Percentiles rank a stretch among this genome's conserved stretches.
These are phyloP conservation scores for Pigoraptor vietnamica DNA, from an alignment of 78 protist species.

Conservation along the genomic window DNA sequence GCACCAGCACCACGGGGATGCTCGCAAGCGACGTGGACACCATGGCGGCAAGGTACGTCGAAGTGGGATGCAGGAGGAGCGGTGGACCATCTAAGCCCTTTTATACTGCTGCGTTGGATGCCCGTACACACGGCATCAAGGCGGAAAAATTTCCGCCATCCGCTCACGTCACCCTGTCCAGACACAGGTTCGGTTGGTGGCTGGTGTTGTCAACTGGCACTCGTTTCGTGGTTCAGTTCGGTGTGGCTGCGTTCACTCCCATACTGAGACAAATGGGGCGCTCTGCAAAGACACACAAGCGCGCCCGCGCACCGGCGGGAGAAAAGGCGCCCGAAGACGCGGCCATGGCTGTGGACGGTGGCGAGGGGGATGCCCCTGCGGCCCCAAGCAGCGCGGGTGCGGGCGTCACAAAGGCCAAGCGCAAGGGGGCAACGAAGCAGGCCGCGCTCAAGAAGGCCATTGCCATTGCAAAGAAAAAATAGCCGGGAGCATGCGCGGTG, in stretches of 20 bases:
- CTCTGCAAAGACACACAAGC: not conserved
- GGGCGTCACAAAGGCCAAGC: not conserved
- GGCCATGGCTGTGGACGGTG: not conserved
- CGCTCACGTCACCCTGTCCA: too few species aligned
- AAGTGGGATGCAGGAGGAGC: too few species aligned
- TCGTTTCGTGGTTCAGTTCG: not conserved
- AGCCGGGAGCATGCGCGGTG: not conserved
- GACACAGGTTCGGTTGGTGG: too few species aligned
- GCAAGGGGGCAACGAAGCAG: not conserved
- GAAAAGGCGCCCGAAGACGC: not conserved
- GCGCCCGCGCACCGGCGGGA: too few species aligned
- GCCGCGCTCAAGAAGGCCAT: not conserved
- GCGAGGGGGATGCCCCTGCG: not conserved
- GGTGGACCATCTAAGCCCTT: too few species aligned
- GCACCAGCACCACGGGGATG: not conserved
- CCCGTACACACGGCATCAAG: too few species aligned
- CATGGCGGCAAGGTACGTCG: too few species aligned
- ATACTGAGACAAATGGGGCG: not conserved
- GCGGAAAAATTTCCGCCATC: too few species aligned
- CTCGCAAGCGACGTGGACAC: not conserved
- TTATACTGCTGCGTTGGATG: too few species aligned
- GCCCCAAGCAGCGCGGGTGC: too few species aligned
- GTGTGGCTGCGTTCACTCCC: not conserved
- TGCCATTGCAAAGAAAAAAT: not conserved
- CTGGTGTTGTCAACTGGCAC: too few species aligned